Conservation (phyloP, 352 stramenopile genomes). For the Pythium phragmiticola region DNA sequence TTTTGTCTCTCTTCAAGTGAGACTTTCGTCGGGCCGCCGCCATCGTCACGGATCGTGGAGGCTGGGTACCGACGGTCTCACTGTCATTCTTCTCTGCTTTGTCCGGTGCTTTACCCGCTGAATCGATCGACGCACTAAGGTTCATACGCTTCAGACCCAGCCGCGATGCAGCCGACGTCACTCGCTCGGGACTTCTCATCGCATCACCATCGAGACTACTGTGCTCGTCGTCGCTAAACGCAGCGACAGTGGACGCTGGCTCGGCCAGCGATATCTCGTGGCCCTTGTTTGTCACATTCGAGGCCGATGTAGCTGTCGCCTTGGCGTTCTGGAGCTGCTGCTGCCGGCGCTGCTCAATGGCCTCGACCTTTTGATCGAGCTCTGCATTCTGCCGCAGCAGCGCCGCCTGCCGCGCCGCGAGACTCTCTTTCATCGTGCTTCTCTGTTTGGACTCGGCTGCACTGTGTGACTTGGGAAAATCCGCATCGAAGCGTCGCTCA, state of each 20-base stretch:
- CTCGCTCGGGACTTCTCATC: slow-evolving; percentile 17
- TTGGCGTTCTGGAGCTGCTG: slow-evolving; percentile 35
- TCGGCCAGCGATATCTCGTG: slow-evolving; percentile 1
- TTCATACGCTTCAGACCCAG: slow-evolving; percentile 33
- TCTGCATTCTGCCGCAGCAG: slow-evolving; percentile 62
- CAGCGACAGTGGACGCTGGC: not conserved
- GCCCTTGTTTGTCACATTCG: slow-evolving; percentile 1
- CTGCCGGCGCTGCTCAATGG: slow-evolving; percentile 57
- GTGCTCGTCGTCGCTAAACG: slow-evolving; percentile 15
- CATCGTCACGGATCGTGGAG: not conserved
- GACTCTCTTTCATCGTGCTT: slow-evolving; percentile 53
- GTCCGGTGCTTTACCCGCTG: slow-evolving; percentile 8
- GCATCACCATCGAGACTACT: not conserved
- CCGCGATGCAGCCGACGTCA: slow-evolving; percentile 12
- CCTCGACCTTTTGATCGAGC: slow-evolving; percentile 62
- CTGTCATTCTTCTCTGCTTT: not conserved
- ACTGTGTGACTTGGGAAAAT: not conserved
- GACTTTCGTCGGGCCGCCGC: not conserved
- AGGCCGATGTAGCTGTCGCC: not conserved
- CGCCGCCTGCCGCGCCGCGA: slow-evolving; percentile 54
- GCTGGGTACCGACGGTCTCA: not conserved
- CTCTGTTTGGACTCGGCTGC: not conserved
- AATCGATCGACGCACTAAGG: slow-evolving; percentile 58
- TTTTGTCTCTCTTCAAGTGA: slow-evolving; percentile 11
- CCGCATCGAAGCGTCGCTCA: not conserved